Evolutionary conservation across 805 yeast species (phyloP).

Genomic region (Millerago galiae): DNA sequence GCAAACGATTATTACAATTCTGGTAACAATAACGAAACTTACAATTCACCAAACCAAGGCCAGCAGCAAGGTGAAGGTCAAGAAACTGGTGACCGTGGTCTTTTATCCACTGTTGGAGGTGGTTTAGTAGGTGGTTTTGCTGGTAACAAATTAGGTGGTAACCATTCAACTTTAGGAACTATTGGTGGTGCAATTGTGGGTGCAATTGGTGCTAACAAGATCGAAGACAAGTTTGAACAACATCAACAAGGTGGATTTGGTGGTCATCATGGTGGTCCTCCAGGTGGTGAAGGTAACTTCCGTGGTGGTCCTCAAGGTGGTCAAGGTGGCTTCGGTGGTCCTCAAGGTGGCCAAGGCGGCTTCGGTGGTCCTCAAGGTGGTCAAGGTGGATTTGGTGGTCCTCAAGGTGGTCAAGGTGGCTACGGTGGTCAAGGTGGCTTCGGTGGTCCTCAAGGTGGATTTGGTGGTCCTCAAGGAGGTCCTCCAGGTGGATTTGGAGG

Average conservation of each 20-base stretch:
- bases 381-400: slow-evolving; percentile 7
- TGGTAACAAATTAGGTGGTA: slow-evolving; percentile 38
- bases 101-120: slow-evolving; percentile 40
- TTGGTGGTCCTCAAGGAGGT: neutral
- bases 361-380: slow-evolving; percentile 9
- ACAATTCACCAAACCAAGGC: slow-evolving; percentile 15
- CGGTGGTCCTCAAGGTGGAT: neutral
- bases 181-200: slow-evolving; percentile 51
- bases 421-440: slow-evolving; percentile 9
- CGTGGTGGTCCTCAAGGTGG: slow-evolving; percentile 11
- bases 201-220: slow-evolving; percentile 47
- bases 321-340: slow-evolving; percentile 18
- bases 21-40: slow-evolving; percentile 35
- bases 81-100: slow-evolving; percentile 32
- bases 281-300: neutral
- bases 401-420: neutral
- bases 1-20: slow-evolving; percentile 50
- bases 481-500: neutral
- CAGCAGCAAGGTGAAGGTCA: slow-evolving; percentile 12
- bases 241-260: slow-evolving; percentile 13
- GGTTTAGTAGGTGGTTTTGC: slow-evolving; percentile 50
- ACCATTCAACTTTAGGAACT: slow-evolving; percentile 33
- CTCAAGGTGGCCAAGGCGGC: slow-evolving; percentile 1
- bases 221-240: slow-evolving; percentile 34
- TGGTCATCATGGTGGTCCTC: slow-evolving; percentile 17